Evolutionary conservation across 352 stramenopile species (phyloP).

Genomic region (Globisporangium okanoganense): DNA sequence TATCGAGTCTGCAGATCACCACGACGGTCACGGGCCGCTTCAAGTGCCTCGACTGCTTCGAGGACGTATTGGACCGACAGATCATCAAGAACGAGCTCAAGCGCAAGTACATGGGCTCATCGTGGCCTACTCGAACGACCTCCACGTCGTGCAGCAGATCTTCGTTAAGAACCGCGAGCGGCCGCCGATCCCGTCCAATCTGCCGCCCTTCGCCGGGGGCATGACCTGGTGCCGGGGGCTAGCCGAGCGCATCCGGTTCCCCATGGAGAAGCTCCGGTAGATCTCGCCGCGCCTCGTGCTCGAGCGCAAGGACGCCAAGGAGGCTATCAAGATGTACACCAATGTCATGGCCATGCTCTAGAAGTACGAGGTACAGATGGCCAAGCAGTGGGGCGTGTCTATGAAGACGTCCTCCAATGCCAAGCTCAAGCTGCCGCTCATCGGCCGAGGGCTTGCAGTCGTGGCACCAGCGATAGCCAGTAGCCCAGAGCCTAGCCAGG

Average conservation of each 20-base stretch:
- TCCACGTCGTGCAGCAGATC: constrained; percentile 85
- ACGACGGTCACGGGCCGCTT: constrained; percentile 85
- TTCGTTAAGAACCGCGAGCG: constrained; percentile 86
- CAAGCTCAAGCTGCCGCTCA: constrained; percentile 87
- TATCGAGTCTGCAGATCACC: constrained; percentile 86
- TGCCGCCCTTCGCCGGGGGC: constrained; percentile 87
- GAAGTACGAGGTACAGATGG: constrained; percentile 76
- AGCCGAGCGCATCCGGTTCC: constrained; percentile 81
- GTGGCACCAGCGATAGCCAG: too few relatives aligned
- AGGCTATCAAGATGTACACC: constrained; percentile 89
- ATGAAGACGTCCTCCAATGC: constrained; percentile 78
- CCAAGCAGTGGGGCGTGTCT: constrained; percentile 75
- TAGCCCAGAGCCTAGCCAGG: neutral
- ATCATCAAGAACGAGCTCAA: constrained; percentile 90
- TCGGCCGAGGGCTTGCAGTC: constrained; percentile 43
- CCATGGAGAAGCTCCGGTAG: constrained; percentile 85
- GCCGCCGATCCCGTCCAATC: constrained; percentile 86
- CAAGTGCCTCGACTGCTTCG: constrained; percentile 91
- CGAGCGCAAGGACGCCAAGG: constrained; percentile 87
- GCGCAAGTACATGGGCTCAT: constrained; percentile 82
- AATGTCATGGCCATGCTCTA: constrained; percentile 84
- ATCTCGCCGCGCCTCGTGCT: constrained; percentile 78
- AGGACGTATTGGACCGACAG: constrained; percentile 77
- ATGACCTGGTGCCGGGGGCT: constrained; percentile 91
- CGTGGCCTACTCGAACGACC: constrained; percentile 71